Evolutionary conservation across 2,329 filamentous ascomycete genomes (phyloP).

Genomic region (Penicillium vulpinum): DNA sequence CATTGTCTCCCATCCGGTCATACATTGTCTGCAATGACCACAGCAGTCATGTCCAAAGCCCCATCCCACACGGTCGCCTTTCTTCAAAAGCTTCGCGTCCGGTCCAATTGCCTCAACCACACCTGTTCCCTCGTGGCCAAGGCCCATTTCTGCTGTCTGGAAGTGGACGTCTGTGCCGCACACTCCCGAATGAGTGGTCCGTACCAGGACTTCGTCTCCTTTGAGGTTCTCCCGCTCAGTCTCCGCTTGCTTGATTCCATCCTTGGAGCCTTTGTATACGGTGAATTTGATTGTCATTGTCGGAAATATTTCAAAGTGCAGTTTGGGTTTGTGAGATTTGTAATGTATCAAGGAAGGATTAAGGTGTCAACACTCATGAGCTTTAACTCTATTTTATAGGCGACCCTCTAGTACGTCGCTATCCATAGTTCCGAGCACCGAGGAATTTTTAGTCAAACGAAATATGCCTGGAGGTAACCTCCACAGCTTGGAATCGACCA

Average conservation of each 20-base stretch:
- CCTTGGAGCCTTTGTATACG: slow-evolving; percentile 63
- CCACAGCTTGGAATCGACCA: too few relatives aligned
- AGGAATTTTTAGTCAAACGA: background rate
- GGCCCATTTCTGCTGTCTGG: slow-evolving; percentile 31
- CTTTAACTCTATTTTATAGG: too few relatives aligned
- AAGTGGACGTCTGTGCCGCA: slow-evolving; percentile 61
- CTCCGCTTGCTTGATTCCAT: slow-evolving; percentile 56
- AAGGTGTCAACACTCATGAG: background rate
- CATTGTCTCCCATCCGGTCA: slow-evolving; percentile 35
- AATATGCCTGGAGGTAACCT: background rate
- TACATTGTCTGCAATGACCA: slow-evolving; percentile 39
- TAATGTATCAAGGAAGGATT: background rate
- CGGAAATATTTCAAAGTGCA: background rate
- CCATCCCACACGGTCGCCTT: slow-evolving; percentile 47
- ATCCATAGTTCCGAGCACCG: too few relatives aligned
- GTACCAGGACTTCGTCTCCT: slow-evolving; percentile 56
- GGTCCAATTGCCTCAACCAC: slow-evolving; percentile 34
- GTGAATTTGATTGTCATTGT: slow-evolving; percentile 51
- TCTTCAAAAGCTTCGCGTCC: slow-evolving; percentile 35
- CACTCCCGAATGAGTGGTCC: slow-evolving; percentile 65
- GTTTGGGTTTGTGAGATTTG: background rate
- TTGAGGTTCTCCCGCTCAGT: slow-evolving; percentile 44
- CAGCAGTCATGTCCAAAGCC: slow-evolving; percentile 43
- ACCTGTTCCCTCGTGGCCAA: slow-evolving; percentile 44
- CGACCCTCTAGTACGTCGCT: background rate